Evolutionary conservation across 306 rosid genomes (phyloP), one percentile per base, ranked within the genome.

Genomic region (Glycine tomentella): DNA sequence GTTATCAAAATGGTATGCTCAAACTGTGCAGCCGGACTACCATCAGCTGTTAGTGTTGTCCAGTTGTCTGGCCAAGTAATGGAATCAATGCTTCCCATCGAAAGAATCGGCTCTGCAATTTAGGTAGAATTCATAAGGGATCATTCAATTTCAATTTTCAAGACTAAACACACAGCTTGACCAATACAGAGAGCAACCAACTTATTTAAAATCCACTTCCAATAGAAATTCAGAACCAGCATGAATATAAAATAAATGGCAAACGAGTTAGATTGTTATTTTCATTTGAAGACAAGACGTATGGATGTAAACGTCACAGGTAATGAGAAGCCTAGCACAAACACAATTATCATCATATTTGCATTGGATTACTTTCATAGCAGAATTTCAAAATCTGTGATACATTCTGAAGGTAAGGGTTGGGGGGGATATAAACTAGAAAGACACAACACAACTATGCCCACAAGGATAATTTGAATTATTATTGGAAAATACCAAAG

Each of bases 1-100:
- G 97, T 95, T 61, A 95, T 92, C 88, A 95, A 89, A 89, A 95
- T 88, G 81, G 99, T 89, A 84, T 95, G 98, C 84, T 95, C 99
- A 84, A 87, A 90, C 86, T 95, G 99, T 50, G 99, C 98, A n/a
- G 99, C 97, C 3, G 90, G 86, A 85, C 97, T 78, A 51, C 98
- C 97, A 80, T 93, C 97, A 2, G 93, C 88, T 10, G 98, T 78
- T 46, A 93, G 44, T 3, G 93, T 78, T 5, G 99, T 95, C 99
- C 99, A 95, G 85, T 95, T 93, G 86, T 93, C 99, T 17, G 90
- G 91, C 99, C 99, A 95, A 45, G 94, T 90, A 71, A 81, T 34
- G 85, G 92, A 90, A 11, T 92, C 88, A 3, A 40, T 86, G 86
- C 94, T 91, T 86, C 99, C 98, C 91, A 89, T 50, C 1, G 99